A percentile compares a stretch with the other conserved stretches of the same genome.
phyloP scores from a whole-genome alignment of 257 asterid genomes.

The Solanum chmielewskii region DNA sequence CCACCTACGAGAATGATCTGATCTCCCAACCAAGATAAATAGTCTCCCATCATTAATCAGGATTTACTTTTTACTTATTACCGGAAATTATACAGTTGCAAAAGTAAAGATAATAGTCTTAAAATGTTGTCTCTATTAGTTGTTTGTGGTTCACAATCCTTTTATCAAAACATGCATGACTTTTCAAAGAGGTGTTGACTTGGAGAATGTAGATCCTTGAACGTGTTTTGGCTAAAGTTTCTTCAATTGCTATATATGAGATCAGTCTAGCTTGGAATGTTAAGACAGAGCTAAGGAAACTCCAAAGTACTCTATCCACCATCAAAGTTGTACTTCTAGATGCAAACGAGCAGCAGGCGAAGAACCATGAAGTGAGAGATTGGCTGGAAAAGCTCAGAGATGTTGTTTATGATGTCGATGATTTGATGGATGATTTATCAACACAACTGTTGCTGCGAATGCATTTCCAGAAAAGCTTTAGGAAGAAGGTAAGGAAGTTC shows the following conservation, averaged over 20 bases:
- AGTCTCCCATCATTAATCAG: not conserved
- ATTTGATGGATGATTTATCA: conserved; percentile 28
- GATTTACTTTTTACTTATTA: not conserved
- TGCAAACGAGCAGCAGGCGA: conserved; percentile 30
- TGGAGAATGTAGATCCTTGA: conserved; percentile 2
- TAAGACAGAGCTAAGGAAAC: conserved; percentile 21
- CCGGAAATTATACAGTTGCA: not conserved
- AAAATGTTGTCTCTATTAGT: not conserved
- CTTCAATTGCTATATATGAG: conserved; percentile 22
- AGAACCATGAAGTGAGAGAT: conserved; percentile 29
- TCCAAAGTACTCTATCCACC: conserved; percentile 34
- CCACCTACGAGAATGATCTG: not conserved
- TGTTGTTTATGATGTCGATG: conserved; percentile 37
- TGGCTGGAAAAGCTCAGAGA: conserved; percentile 46
- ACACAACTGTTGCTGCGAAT: conserved; percentile 1
- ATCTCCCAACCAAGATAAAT: not conserved
- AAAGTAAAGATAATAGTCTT: not conserved
- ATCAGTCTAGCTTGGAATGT: conserved; percentile 24
- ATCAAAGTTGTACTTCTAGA: conserved; percentile 34
- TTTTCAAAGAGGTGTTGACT: not conserved
- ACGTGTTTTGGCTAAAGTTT: conserved; percentile 17
- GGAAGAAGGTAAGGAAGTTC: conserved; percentile 17
- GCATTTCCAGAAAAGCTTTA: not conserved
- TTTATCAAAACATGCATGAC: not conserved
- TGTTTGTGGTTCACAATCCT: not conserved